A percentile compares a stretch with the other conserved stretches of the same genome.
These are phyloP conservation scores for Pholiota adiposa DNA, from an alignment of 1,284 basidiomycete species.

Conservation along the genomic window DNA sequence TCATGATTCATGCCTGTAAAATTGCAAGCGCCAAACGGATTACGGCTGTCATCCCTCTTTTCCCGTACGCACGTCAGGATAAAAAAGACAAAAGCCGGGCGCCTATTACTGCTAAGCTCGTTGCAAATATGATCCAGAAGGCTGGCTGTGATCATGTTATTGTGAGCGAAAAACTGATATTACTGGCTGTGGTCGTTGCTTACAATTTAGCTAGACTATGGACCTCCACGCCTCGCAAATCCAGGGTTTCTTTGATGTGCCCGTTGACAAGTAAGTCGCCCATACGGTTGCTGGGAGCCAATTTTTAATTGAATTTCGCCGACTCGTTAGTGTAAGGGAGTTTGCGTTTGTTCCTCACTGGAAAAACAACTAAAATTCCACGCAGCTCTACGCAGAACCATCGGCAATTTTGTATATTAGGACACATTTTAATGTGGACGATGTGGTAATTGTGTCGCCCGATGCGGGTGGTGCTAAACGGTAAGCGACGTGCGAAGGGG, in stretches of 20 bases:
- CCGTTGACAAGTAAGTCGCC: constrained; percentile 93
- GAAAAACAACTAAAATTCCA: constrained; percentile 26
- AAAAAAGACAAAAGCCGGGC: constrained; percentile 99
- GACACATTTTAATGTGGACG: constrained; percentile 85
- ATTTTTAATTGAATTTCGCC: constrained; percentile 17
- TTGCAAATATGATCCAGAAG: constrained; percentile 98
- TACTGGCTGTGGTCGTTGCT: constrained; percentile 6
- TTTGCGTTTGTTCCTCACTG: constrained; percentile 23
- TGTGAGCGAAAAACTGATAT: constrained; percentile 54
- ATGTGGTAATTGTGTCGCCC: constrained; percentile 97
- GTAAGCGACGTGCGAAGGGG: constrained; percentile 45
- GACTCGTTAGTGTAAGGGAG: constrained; percentile 23
- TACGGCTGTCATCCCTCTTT: constrained; percentile 94
- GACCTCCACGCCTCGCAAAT: constrained; percentile 98
- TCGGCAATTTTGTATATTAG: constrained; percentile 96
- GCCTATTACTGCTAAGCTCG: constrained; percentile 97
- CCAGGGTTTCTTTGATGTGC: constrained; percentile 99
- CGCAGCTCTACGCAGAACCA: constrained; percentile 95
- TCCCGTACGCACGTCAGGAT: constrained; percentile 96
- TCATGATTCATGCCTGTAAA: constrained; percentile 99
- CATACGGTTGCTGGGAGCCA: constrained; percentile 12
- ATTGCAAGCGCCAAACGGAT: constrained; percentile 95
- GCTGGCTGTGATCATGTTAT: constrained; percentile 99
- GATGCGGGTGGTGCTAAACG: constrained; percentile 99
- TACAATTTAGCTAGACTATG: constrained; percentile 76